Conservation (phyloP, 108 stramenopile species). For the Conticribra guillardii region DNA sequence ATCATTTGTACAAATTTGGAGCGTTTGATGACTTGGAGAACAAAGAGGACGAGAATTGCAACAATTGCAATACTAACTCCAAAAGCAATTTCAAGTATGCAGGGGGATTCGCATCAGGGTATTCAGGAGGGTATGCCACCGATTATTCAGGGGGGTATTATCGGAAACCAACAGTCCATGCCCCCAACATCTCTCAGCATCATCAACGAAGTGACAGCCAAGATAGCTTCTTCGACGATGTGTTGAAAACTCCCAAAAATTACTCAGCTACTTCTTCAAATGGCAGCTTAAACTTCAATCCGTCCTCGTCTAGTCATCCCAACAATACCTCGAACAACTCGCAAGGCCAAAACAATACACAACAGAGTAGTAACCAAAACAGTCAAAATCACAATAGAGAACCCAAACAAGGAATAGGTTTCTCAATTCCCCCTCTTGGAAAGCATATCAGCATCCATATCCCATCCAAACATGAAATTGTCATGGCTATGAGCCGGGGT, state of each 20-base stretch:
- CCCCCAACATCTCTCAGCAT: conserved; percentile 2
- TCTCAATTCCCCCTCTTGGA: conserved; percentile 29
- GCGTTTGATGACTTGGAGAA: conserved; percentile 22
- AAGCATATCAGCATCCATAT: conserved; percentile 39
- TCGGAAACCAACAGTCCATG: neutral
- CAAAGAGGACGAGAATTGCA: too few species aligned
- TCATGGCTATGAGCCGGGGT: conserved; percentile 20
- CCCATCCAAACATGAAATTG: conserved; percentile 37
- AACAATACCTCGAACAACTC: neutral
- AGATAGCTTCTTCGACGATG: conserved; percentile 44
- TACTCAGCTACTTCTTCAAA: neutral
- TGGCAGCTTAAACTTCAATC: too few species aligned
- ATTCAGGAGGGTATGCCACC: conserved; percentile 28
- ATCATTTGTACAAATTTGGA: conserved; percentile 45
- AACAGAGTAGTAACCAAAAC: neutral
- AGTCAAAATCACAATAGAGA: neutral
- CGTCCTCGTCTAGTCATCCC: too few species aligned
- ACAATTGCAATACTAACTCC: too few species aligned
- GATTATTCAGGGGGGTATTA: conserved; percentile 46
- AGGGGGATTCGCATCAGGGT: neutral
- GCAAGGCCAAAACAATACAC: too few species aligned
- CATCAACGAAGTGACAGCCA: conserved; percentile 11
- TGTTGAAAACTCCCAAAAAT: conserved; percentile 11
- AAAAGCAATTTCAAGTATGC: neutral
- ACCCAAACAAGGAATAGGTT: conserved; percentile 28